These are phyloP conservation scores for Metschnikowia bowlesiae DNA, from an alignment of 805 yeast genomes.

Conservation along the genomic window DNA sequence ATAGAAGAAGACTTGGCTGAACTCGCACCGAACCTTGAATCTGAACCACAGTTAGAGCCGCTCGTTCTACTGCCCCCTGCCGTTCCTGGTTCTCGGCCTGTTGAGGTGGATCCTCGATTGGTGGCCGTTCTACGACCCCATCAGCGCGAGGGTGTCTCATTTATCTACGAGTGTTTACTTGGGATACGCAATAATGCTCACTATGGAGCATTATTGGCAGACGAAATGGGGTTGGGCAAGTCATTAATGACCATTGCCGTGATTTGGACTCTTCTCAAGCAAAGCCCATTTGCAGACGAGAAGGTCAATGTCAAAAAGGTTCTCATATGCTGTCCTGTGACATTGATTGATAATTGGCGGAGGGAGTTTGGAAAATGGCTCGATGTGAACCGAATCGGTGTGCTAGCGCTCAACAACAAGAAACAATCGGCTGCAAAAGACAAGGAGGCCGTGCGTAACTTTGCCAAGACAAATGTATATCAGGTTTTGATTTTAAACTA, in stretches of 20 bases:
- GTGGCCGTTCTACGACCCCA: constrained; percentile 65
- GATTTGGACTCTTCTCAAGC: constrained; percentile 77
- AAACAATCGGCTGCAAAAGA: constrained; percentile 50
- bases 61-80: constrained; percentile 1
- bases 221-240: constrained; percentile 92
- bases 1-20: background rate
- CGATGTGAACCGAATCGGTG: constrained; percentile 56
- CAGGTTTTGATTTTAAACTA: constrained; percentile 86
- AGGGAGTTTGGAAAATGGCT: constrained; percentile 89
- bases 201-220: constrained; percentile 82
- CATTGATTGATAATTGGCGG: constrained; percentile 83
- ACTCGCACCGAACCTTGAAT: background rate
- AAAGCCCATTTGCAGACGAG: constrained; percentile 42
- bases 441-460: constrained; percentile 51
- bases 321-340: constrained; percentile 86
- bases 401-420: constrained; percentile 52
- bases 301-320: constrained; percentile 50
- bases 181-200: constrained; percentile 52
- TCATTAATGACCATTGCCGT: constrained; percentile 81
- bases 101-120: constrained; percentile 58
- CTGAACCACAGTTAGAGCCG: background rate
- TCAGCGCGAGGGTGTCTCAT: constrained; percentile 78
- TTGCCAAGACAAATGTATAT: constrained; percentile 65
- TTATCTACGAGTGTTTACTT: constrained; percentile 78
- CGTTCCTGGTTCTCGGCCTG: constrained; percentile 16